Evolutionary conservation across 2,329 filamentous ascomycete species (phyloP).

Genomic region (Blumeriella jaapii): DNA sequence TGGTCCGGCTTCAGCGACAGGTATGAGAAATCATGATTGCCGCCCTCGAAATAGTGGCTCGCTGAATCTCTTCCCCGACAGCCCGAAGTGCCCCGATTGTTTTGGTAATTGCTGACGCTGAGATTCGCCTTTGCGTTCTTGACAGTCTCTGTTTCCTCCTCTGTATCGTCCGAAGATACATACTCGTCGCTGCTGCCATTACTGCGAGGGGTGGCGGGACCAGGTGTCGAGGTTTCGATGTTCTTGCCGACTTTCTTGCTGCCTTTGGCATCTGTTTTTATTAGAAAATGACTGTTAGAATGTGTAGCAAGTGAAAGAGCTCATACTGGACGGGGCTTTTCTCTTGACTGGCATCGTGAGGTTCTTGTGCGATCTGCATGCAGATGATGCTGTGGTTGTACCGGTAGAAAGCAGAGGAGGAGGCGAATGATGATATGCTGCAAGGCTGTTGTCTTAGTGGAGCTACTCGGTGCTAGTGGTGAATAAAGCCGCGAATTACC

Average conservation of each 20-base stretch:
- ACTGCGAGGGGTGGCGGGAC: constrained; percentile 47
- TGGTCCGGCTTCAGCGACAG: constrained; percentile 79
- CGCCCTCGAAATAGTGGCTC: constrained; percentile 25
- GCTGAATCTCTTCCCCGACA: constrained; percentile 22
- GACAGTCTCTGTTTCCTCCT: constrained; percentile 40
- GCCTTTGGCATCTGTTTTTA: constrained; percentile 35
- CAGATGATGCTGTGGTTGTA: constrained; percentile 15
- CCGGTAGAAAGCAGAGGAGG: constrained; percentile 8
- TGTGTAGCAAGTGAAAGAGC: constrained; percentile 20
- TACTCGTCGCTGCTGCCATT: constrained; percentile 42
- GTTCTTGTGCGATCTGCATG: constrained; percentile 15
- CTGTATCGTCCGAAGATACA: constrained; percentile 34
- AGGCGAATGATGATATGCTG: constrained; percentile 10
- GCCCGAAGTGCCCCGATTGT: constrained; percentile 9
- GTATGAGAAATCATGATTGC: constrained; percentile 58
- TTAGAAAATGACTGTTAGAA: no score
- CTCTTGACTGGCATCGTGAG: constrained; percentile 56
- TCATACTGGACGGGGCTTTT: constrained; percentile 47
- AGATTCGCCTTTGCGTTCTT: constrained; percentile 50
- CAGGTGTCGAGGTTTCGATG: constrained; percentile 48
- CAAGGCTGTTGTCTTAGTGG: constrained; percentile 11
- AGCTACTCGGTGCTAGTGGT: constrained; percentile 7
- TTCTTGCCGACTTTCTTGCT: constrained; percentile 43
- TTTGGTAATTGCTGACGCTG: constrained; percentile 29
- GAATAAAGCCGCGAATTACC: constrained; percentile 1